phyloP scores from a whole-genome alignment of 345 rosid species.

The Kandelia obovata region DNA sequence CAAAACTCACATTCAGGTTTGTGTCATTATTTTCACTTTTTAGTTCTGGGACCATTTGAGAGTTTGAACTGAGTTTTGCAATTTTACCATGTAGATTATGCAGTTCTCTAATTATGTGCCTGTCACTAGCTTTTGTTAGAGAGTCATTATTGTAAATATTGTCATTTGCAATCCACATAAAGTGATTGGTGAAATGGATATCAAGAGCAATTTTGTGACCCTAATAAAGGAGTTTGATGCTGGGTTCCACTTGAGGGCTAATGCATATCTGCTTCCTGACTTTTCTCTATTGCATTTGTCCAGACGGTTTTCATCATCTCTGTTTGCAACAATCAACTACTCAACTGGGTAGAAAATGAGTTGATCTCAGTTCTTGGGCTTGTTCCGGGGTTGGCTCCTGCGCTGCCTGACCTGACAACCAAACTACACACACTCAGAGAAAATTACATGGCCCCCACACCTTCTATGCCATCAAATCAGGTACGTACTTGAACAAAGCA shows the following conservation, averaged over 20 bases:
- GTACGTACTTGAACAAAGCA: conserved; percentile 40
- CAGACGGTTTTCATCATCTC: conserved; percentile 89
- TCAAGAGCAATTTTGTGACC: not conserved
- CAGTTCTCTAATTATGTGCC: not conserved
- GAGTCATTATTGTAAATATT: not conserved
- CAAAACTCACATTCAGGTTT: conserved; percentile 95
- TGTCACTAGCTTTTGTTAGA: not conserved
- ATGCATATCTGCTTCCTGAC: not conserved
- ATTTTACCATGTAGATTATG: not conserved
- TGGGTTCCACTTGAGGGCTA: not conserved
- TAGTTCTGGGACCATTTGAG: not conserved
- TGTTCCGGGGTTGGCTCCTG: conserved; percentile 68
- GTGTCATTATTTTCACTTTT: conserved; percentile 1
- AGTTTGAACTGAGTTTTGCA: not conserved
- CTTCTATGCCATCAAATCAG: conserved; percentile 53
- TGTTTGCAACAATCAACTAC: conserved; percentile 90
- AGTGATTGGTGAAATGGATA: not conserved
- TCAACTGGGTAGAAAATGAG: conserved; percentile 94
- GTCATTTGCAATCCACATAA: not conserved
- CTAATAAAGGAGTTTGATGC: not conserved
- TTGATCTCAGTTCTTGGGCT: conserved; percentile 75
- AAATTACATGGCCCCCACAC: conserved; percentile 57
- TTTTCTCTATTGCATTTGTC: conserved; percentile 16
- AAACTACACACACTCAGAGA: conserved; percentile 65
- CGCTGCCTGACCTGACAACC: conserved; percentile 48